Base-by-base conservation (phyloP, 2,329 filamentous ascomycete genomes). In the Ramichloridium luteum region DNA sequence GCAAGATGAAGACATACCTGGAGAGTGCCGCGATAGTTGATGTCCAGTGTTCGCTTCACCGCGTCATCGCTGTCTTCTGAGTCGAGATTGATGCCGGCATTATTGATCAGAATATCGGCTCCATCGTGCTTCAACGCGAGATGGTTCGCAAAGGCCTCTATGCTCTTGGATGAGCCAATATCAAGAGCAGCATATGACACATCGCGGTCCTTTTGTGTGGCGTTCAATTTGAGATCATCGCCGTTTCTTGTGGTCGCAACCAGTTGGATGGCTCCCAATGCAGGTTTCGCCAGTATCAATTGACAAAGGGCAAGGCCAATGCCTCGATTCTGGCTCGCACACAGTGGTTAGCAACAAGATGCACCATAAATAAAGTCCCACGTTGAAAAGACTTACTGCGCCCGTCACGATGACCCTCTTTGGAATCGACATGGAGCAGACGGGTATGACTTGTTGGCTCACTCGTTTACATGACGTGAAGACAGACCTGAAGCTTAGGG, bases 91-190 rank as follows among this genome's bases (percentile, higher is more conserved):
- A 55, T 38, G n/a, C 48, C 49, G 3, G 53, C 52, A 45, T 58
- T 58, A 37, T 58, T 55, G 33, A 60, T 46, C 14, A 59, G 42
- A 4, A 58, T 50, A 30, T 54, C 50, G 5, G 57, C 35, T 2
- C 33, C 32, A 8, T 41, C 45, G 17, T 44, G 34, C 18, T 43
- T 30, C 20, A 8, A 8, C 13, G 44, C 40, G 32, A 54, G 44
- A 6, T 46, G 39, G 13, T 47, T 34, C 10, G 44, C 37, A 13
- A 58, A 48, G 1, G 37, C 39, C 6, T 38, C 28, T 26, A 59
- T 49, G 27, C 49, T 52, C 6, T 39, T 32, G 3, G 17, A 28
- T 14, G 40, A 35, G 1, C 41, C 36, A 16, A 55, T 46, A 31
- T 59, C 56, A n/a, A 56, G 45, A 13, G 42, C 38, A 3, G 48